Base-by-base conservation (phyloP, 306 rosid species). In the Citrullus amarus region DNA sequence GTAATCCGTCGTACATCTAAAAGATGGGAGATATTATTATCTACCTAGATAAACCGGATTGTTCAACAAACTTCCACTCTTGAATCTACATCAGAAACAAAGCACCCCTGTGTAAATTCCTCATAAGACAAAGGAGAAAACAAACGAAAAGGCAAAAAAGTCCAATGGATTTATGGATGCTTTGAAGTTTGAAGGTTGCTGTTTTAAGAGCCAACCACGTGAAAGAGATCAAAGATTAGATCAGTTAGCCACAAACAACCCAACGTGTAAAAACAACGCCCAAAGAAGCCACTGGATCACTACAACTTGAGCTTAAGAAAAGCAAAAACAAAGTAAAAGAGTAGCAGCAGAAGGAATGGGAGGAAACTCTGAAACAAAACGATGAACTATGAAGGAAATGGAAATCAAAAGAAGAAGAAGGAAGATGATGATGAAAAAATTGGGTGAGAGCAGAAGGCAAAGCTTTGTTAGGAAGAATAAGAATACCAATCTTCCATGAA, bases 1-100 rank as follows among this genome's bases (percentile, higher is more conserved):
- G 22, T 41, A 4, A 76, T 18, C 67, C 16, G 36, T 22, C 46
- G 39, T 70, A 70, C n/a, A 72, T 73, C 60, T 48, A 73, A 28
- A 77, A 77, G 43, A 59, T 77, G 5, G 57, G 8, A 75, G 38
- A 22, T 46, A 20, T 46, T 5, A 38, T 61, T 80, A 78, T 79
- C 87, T 82, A 83, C 88, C 86, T 82, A 71, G 68, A 81, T 36
- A 3, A 79, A 53, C 73, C 60, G 70, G 84, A 83, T 75, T 60
- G 85, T 81, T 88, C 93, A 87, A 93, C 90, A 91, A 87, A 88
- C 96, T 90, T 89, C 96, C 90, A 83, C 86, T 82, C 86, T 89
- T 92, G 89, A 89, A 86, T 97, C 98, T 94, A 92, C 98, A 90
- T 59, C 77, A 82, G 73, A 89, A 76, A 85, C 82, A 78, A 66